phyloP scores from a whole-genome alignment of 169 alveolate genomes.

The Plasmodium gallinaceum region DNA sequence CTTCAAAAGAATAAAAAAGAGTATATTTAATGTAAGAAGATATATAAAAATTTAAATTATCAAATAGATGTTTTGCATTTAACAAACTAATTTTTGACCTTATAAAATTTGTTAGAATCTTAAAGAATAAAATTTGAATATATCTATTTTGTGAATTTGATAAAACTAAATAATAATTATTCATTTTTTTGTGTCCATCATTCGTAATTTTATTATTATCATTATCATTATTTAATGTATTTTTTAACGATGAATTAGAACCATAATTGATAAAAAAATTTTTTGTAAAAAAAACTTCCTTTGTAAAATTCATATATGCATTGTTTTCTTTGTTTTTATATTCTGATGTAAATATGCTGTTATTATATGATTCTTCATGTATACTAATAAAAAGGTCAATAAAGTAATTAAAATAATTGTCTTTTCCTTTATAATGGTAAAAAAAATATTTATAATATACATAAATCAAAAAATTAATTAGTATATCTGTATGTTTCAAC shows the following conservation, averaged over 20 bases:
- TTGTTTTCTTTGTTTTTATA: slow-evolving; percentile 19
- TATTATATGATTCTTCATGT: slow-evolving; percentile 60
- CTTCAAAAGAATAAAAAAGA: slow-evolving; percentile 41
- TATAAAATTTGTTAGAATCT: slow-evolving; percentile 45
- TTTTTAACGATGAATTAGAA: neutral
- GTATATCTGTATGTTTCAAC: slow-evolving; percentile 39
- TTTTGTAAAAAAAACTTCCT: neutral
- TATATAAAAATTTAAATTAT: slow-evolving; percentile 38
- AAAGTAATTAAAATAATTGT: slow-evolving; percentile 34
- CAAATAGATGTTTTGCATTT: slow-evolving; percentile 47
- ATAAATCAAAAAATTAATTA: slow-evolving; percentile 59
- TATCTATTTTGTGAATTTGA: slow-evolving; percentile 60
- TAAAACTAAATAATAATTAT: slow-evolving; percentile 39
- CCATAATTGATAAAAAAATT: neutral
- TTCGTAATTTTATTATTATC: neutral
- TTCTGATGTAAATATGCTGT: slow-evolving; percentile 21
- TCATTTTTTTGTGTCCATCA: slow-evolving; percentile 10
- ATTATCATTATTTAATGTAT: slow-evolving; percentile 4
- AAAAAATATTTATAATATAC: slow-evolving; percentile 71
- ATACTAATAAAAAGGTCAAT: slow-evolving; percentile 55
- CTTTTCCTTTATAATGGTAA: slow-evolving; percentile 39
- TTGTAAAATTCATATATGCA: neutral
- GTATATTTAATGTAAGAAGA: slow-evolving; percentile 53
- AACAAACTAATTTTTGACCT: slow-evolving; percentile 34
- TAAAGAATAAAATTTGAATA: slow-evolving; percentile 49